phyloP scores from a whole-genome alignment of 352 stramenopile species.

The Phytopythium vexans region DNA sequence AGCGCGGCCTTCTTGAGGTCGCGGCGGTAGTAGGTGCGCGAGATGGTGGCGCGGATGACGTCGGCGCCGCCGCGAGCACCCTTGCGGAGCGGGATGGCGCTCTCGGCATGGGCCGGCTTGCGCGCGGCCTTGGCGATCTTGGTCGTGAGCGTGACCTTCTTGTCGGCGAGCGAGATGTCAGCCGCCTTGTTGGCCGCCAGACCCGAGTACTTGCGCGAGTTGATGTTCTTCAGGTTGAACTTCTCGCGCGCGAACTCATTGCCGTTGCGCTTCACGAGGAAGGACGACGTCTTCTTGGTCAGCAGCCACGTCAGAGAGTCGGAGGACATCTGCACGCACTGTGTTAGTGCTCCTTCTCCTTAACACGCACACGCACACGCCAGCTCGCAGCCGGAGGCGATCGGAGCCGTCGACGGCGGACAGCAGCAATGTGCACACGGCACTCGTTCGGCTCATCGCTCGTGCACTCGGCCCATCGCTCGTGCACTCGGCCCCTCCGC shows the following conservation, averaged over 20 bases:
- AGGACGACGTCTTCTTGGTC: slow-evolving; percentile 95
- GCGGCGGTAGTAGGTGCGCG: slow-evolving; percentile 85
- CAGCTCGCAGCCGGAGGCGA: no score
- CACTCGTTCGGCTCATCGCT: no score
- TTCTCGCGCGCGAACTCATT: slow-evolving; percentile 92
- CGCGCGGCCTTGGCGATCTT: slow-evolving; percentile 73
- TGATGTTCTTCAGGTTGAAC: slow-evolving; percentile 95
- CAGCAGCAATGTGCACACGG: no score
- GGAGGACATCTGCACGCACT: slow-evolving; percentile 67
- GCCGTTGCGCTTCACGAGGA: slow-evolving; percentile 93
- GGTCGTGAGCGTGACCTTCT: slow-evolving; percentile 83
- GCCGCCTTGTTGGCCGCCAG: slow-evolving; percentile 92
- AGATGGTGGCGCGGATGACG: slow-evolving; percentile 88
- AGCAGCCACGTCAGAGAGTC: slow-evolving; percentile 97
- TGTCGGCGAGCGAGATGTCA: slow-evolving; percentile 87
- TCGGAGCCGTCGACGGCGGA: no score
- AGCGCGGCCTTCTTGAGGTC: slow-evolving; percentile 85
- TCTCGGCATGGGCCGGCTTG: slow-evolving; percentile 71
- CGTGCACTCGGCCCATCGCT: no score
- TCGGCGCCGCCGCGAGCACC: slow-evolving; percentile 76
- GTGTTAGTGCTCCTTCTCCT: background rate
- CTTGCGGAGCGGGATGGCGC: slow-evolving; percentile 81
- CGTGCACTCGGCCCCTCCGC: no score
- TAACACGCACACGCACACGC: no score
- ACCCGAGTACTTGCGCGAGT: slow-evolving; percentile 97